A percentile compares a stretch with the other conserved stretches of the same genome.
Evolutionary conservation across 176 grass and related monocot species (phyloP).

Genomic region (Tillandsia fasciculata): DNA sequence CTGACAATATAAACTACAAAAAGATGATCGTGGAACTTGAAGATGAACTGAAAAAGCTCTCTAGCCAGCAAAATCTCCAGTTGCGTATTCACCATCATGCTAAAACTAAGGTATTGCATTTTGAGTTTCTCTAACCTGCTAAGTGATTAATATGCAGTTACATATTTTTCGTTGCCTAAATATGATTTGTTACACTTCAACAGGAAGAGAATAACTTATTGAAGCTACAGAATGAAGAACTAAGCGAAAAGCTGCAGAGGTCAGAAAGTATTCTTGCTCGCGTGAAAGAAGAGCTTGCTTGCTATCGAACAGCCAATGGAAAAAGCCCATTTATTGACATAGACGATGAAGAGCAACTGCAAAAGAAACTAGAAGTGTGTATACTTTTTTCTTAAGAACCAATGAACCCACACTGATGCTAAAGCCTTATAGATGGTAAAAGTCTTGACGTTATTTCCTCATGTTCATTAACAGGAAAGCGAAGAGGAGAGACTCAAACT

Average conservation of each 20-base stretch:
- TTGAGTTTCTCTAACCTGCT: not conserved
- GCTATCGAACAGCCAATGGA: constrained; percentile 44
- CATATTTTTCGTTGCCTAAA: constrained; percentile 9
- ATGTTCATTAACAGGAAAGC: constrained; percentile 50
- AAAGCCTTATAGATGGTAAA: not conserved
- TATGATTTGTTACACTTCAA: constrained; percentile 23
- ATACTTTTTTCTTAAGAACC: constrained; percentile 9
- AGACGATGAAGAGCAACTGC: constrained; percentile 61
- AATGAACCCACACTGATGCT: not conserved
- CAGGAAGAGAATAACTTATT: constrained; percentile 76
- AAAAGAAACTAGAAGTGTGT: constrained; percentile 50
- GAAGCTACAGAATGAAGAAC: constrained; percentile 59
- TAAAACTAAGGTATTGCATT: constrained; percentile 66
- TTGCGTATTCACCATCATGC: constrained; percentile 85
- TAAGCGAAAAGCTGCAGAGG: constrained; percentile 50
- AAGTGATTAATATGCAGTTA: constrained; percentile 11
- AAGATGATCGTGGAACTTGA: constrained; percentile 64
- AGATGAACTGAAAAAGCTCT: constrained; percentile 75
- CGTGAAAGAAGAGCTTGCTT: constrained; percentile 70
- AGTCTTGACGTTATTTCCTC: constrained; percentile 11
- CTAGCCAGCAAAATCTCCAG: constrained; percentile 82
- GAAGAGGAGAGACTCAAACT: constrained; percentile 55
- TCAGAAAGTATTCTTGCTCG: constrained; percentile 37
- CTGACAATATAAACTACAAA: constrained; percentile 82
- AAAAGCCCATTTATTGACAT: constrained; percentile 49